phyloP scores from a whole-genome alignment of 148 eudicot species.

The Silene conica region DNA sequence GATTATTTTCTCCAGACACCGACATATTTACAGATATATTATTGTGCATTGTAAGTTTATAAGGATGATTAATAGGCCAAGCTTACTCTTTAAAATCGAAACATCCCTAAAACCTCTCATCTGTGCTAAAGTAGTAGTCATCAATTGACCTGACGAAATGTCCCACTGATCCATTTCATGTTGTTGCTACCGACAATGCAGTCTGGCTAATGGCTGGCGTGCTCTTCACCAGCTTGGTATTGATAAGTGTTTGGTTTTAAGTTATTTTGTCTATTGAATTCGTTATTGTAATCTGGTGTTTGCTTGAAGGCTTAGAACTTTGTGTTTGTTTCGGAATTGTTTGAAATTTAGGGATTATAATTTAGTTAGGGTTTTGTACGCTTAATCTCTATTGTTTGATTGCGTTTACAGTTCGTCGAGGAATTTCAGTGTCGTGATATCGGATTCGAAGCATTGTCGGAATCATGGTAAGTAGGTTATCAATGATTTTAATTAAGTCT shows the following conservation, averaged over 20 bases:
- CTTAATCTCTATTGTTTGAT: neutral
- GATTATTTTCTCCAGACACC: too few species aligned
- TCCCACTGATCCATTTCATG: neutral
- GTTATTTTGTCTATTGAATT: neutral
- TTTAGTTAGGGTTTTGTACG: constrained; percentile 1
- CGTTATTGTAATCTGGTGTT: neutral
- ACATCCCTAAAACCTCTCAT: neutral
- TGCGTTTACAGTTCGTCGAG: constrained; percentile 3
- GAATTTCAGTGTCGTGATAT: neutral
- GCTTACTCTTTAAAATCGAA: neutral
- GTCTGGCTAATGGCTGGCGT: too few species aligned
- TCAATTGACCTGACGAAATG: neutral
- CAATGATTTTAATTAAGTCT: neutral
- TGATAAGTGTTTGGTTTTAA: neutral
- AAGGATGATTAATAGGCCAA: too few species aligned
- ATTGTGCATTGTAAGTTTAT: too few species aligned
- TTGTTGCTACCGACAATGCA: neutral
- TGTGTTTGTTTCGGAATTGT: neutral
- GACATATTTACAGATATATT: too few species aligned
- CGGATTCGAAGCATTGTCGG: neutral
- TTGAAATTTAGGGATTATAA: neutral
- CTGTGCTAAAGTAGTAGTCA: neutral
- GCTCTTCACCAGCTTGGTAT: too few species aligned
- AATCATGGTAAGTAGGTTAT: constrained; percentile 26
- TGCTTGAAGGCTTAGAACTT: neutral